Evolutionary conservation across 495 filamentous ascomycete species (phyloP), one percentile per base, ranked within the genome.

Genomic region (Daldinia childiae): DNA sequence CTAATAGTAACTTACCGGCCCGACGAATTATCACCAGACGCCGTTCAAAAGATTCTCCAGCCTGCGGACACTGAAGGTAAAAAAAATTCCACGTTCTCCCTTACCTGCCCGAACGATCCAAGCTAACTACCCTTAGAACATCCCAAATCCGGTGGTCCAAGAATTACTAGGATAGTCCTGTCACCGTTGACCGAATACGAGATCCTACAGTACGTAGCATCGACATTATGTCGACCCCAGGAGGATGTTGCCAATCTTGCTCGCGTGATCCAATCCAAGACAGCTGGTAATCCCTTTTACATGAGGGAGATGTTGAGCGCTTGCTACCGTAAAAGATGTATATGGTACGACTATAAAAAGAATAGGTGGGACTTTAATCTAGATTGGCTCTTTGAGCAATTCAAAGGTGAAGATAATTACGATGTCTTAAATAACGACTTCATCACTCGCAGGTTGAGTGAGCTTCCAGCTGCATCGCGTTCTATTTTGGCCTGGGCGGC

Each of bases 271-370:
- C 91, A 93, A 77, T 92, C 93, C 71, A 94, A 94, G 79, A 92
- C 89, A 24, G 83, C 85, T 14, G 92, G 93, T 0, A 95, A 96
- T 73, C 91, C 92, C 0, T 97, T 97, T 77, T 95, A 94, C 70
- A 90, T 97, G 67, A 87, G 92, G 32, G 92, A 96, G 77, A 94
- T 97, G 88, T 85, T 97, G n/a, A 91, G 91, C 74, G 90, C 91
- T 7, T 94, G 92, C 74, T 90, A 96, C 77, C 88, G 90, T 17
- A 96, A 93, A 77, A 89, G 89, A 70, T 95, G 91, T 73, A 90
- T 97, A 57, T 96, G 90, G 88, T 97, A 94, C 79, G 91, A 91
- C 51, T 97, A 93, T 86, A 90, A 89, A 69, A 85, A 89, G 45
- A 89, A 87, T 21, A 82, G 81, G 41, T 97, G 94, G 94, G 85